Conservation (phyloP, 78 protist genomes). For the Isochrysis galbana region DNA sequence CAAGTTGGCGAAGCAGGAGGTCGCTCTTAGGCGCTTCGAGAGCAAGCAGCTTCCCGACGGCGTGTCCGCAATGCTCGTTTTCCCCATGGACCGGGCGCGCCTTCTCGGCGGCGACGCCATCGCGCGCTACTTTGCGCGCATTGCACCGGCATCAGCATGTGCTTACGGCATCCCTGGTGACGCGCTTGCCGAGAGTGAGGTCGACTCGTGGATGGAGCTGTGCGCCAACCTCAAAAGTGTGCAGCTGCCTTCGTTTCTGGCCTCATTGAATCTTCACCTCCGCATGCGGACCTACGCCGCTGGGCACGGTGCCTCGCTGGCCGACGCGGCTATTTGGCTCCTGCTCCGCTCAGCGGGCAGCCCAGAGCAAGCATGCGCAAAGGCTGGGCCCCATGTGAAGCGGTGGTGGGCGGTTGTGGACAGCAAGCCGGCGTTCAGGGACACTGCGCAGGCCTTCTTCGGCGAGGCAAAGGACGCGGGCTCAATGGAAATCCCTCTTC, state of each 20-base stretch:
- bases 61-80: background rate
- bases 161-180: background rate
- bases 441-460: background rate
- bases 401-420: background rate
- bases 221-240: background rate
- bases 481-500: constrained; percentile 45
- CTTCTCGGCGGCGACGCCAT: background rate
- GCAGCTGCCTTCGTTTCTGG: background rate
- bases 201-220: background rate
- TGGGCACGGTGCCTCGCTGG: background rate
- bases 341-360: too few relatives aligned
- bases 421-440: background rate
- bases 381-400: background rate
- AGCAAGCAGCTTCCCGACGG: background rate
- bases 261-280: background rate
- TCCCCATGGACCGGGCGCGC: background rate
- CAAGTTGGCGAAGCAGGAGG: background rate
- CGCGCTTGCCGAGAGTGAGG: background rate
- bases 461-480: background rate
- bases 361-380: background rate
- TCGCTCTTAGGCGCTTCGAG: background rate
- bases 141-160: background rate
- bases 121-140: constrained; percentile 23
- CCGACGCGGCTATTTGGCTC: background rate
- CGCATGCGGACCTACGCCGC: background rate